Evolutionary conservation across 2,329 filamentous ascomycete species (phyloP).

Genomic region (Apiospora kogelbergensis): DNA sequence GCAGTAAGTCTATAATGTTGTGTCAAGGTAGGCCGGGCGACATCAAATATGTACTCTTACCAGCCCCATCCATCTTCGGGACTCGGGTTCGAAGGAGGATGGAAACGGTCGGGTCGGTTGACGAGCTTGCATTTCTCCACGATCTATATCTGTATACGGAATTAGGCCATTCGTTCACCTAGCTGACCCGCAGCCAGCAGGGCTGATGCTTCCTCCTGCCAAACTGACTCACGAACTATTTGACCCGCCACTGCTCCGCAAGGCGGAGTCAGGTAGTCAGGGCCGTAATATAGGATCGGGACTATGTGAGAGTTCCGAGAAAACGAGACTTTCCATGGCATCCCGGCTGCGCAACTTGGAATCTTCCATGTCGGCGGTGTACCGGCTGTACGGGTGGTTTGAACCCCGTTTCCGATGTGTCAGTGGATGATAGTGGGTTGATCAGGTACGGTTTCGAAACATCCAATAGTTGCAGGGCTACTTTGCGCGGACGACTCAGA

Average conservation of each 20-base stretch:
- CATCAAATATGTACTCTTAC: not conserved
- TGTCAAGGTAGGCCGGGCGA: not conserved
- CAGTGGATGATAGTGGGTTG: not conserved
- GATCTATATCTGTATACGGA: not conserved
- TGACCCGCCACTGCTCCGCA: not conserved
- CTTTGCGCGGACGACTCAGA: not conserved
- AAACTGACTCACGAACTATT: not conserved
- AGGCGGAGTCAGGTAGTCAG: not conserved
- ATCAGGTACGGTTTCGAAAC: not conserved
- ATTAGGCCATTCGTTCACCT: not conserved
- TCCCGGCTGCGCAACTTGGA: not conserved
- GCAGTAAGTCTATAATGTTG: not conserved
- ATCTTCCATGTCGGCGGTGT: not conserved
- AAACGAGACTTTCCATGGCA: not conserved
- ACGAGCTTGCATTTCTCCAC: not conserved
- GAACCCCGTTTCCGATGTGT: not conserved
- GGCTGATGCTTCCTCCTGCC: not conserved
- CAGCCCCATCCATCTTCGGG: not conserved
- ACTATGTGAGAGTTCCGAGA: not conserved
- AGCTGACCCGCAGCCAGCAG: not conserved
- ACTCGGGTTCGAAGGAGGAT: not conserved
- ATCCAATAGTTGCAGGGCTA: not conserved
- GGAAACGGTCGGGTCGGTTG: not conserved
- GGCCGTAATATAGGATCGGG: not conserved
- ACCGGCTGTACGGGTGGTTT: not conserved